Conservation (phyloP, 225 moss, liverwort and hornwort species). For the Polytrichum formosum region DNA sequence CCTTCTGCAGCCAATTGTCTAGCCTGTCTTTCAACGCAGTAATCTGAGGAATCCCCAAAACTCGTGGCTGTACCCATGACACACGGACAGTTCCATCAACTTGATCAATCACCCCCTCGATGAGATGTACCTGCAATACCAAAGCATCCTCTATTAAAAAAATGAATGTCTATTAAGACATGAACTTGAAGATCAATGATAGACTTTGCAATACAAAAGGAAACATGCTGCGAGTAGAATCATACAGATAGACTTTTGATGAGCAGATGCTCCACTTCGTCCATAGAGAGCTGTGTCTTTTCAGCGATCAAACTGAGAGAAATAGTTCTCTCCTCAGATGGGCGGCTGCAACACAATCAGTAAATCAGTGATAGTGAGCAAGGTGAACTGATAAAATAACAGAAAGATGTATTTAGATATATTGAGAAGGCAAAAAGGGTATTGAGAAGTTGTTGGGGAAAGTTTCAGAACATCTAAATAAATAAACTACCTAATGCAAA, state of each 20-base stretch:
- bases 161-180: neutral
- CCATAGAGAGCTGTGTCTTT: constrained; percentile 77
- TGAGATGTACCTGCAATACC: constrained; percentile 79
- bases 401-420: too few species aligned
- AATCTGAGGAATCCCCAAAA: constrained; percentile 98
- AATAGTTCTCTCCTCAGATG: constrained; percentile 97
- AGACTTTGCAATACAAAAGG: neutral
- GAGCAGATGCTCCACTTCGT: constrained; percentile 93
- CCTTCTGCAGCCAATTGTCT: constrained; percentile 95
- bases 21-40: constrained; percentile 93
- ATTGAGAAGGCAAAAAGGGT: neutral
- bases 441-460: neutral
- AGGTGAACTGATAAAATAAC: too few species aligned
- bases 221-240: neutral
- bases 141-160: neutral
- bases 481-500: too few species aligned
- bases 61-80: constrained; percentile 98
- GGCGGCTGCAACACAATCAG: constrained; percentile 56
- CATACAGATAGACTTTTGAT: constrained; percentile 97
- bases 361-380: neutral
- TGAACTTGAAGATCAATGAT: neutral
- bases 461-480: too few species aligned
- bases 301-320: constrained; percentile 86
- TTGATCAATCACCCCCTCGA: constrained; percentile 99
- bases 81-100: constrained; percentile 96